Evolutionary conservation across 805 yeast genomes (phyloP).

Genomic region (Sugiyamaella boreocaroliniensis): DNA sequence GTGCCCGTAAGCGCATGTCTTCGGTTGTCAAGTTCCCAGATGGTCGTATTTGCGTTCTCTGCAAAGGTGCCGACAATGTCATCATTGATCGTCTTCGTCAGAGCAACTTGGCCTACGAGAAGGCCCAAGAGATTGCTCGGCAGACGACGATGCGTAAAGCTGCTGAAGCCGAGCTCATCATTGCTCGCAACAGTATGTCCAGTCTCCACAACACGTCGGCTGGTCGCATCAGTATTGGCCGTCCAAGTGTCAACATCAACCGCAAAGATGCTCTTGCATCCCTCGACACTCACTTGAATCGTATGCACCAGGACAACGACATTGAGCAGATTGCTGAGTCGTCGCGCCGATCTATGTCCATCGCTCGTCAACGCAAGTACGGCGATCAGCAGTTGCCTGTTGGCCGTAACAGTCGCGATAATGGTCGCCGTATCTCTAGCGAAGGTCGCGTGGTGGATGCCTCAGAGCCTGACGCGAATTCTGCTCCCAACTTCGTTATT

Average conservation of each 20-base stretch:
- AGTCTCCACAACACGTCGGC: conserved; percentile 26
- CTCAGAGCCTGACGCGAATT: background rate
- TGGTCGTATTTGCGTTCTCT: conserved; percentile 63
- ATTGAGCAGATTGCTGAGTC: conserved; percentile 25
- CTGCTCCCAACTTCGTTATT: conserved; percentile 17
- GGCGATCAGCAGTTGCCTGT: conserved; percentile 13
- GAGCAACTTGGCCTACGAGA: conserved; percentile 51
- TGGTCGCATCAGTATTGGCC: conserved; percentile 12
- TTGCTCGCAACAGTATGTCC: conserved; percentile 49
- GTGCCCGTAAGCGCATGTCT: conserved; percentile 91
- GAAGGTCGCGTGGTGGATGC: conserved; percentile 4
- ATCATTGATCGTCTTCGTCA: conserved; percentile 67
- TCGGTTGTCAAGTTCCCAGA: conserved; percentile 74
- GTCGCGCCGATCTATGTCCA: conserved; percentile 21
- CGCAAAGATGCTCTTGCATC: conserved; percentile 23
- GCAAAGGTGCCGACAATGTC: conserved; percentile 95
- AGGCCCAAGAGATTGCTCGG: conserved; percentile 55
- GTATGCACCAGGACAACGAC: conserved; percentile 24
- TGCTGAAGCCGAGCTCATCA: conserved; percentile 63
- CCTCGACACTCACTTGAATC: conserved; percentile 22
- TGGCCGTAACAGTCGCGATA: conserved; percentile 6
- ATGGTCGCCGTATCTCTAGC: conserved; percentile 1
- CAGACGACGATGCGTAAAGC: conserved; percentile 58
- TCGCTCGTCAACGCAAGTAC: conserved; percentile 23
- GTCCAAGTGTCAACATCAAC: conserved; percentile 26